phyloP scores from a whole-genome alignment of 208 protist genomes.

The Leptomonas seymouri region DNA sequence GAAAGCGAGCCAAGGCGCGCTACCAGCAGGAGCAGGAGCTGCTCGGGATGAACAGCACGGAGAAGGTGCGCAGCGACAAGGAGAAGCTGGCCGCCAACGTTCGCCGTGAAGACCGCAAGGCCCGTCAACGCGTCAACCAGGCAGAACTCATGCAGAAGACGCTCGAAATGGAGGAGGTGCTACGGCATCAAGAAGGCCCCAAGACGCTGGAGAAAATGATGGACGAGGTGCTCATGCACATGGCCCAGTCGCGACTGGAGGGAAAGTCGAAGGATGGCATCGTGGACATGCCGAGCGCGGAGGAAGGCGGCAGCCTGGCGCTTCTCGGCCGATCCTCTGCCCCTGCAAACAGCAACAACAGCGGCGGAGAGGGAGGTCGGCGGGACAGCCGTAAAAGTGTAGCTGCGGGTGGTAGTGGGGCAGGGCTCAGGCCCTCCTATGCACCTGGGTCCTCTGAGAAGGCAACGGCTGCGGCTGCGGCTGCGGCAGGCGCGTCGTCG shows the following conservation, averaged over 20 bases:
- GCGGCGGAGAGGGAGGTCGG: background rate
- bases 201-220: constrained; percentile 95
- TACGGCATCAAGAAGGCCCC: constrained; percentile 91
- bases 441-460: background rate
- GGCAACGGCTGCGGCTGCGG: background rate
- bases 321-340: constrained; percentile 47
- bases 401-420: background rate
- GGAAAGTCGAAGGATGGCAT: constrained; percentile 65
- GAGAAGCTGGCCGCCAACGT: constrained; percentile 37
- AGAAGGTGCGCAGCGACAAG: constrained; percentile 35
- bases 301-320: constrained; percentile 87
- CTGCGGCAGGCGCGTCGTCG: background rate
- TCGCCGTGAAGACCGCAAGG: constrained; percentile 71
- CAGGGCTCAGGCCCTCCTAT: background rate
- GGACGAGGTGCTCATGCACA: constrained; percentile 91
- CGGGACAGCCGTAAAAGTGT: background rate
- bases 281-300: constrained; percentile 75
- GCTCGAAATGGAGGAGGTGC: constrained; percentile 68
- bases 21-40: constrained; percentile 88
- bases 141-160: constrained; percentile 84
- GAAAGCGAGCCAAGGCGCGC: constrained; percentile 66
- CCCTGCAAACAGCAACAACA: background rate
- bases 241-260: constrained; percentile 89
- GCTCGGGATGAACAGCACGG: constrained; percentile 79
- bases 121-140: constrained; percentile 88